A percentile compares a stretch with the other conserved stretches of the same genome.
Evolutionary conservation across 352 stramenopile species (phyloP).

Genomic region (Halophytophthora polymorphica): DNA sequence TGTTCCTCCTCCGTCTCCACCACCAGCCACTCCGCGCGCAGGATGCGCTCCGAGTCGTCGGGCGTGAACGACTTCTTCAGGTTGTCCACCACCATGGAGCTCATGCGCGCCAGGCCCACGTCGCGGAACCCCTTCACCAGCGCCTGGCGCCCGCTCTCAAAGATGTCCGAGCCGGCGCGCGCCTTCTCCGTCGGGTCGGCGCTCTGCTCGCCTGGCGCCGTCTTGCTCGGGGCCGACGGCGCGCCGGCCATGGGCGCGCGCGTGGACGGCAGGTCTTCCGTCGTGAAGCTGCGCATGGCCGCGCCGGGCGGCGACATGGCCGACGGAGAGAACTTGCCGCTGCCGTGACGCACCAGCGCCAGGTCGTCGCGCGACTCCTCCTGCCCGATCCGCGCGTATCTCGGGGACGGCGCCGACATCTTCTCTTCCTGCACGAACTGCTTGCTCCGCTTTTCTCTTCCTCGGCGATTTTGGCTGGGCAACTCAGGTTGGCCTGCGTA

Average conservation of each 20-base stretch:
- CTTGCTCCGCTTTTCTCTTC: constrained; percentile 5
- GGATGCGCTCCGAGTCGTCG: constrained; percentile 69
- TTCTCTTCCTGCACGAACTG: no score
- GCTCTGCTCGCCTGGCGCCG: background rate
- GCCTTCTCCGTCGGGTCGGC: constrained; percentile 12
- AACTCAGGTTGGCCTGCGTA: constrained; percentile 16
- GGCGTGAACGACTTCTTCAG: constrained; percentile 67
- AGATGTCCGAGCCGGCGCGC: constrained; percentile 40
- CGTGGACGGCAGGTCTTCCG: constrained; percentile 59
- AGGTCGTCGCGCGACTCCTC: constrained; percentile 53
- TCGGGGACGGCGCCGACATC: constrained; percentile 13
- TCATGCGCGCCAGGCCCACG: constrained; percentile 45
- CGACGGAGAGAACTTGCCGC: constrained; percentile 45
- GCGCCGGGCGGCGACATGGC: constrained; percentile 13
- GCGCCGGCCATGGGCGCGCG: constrained; percentile 47
- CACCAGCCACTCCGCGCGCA: constrained; percentile 71
- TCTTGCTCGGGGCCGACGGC: background rate
- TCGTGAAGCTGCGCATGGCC: constrained; percentile 69
- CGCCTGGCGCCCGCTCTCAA: constrained; percentile 47
- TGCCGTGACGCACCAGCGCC: constrained; percentile 36
- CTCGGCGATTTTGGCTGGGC: background rate
- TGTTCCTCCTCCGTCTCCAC: constrained; percentile 79
- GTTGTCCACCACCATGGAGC: constrained; percentile 50
- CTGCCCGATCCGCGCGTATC: constrained; percentile 18
- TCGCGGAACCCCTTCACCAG: constrained; percentile 60